Conservation (phyloP, 495 filamentous ascomycete genomes). For the Aspergillus bertholletiae region DNA sequence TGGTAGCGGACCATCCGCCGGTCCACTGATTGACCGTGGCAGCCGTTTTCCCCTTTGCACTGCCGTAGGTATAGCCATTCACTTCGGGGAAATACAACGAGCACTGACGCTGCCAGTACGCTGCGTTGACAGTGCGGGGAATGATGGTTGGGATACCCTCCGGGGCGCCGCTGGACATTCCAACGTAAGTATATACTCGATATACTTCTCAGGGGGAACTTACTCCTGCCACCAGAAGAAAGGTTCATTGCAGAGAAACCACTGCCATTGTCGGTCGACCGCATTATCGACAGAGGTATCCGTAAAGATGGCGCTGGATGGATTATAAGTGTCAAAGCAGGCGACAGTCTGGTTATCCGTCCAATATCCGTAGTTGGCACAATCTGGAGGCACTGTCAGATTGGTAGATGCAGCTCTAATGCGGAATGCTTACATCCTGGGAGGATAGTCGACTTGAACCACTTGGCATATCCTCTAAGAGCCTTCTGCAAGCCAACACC, state of each 20-base stretch:
- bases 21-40: constrained; percentile 56
- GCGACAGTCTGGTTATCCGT: constrained; percentile 37
- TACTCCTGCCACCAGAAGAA: constrained; percentile 58
- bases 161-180: constrained; percentile 44
- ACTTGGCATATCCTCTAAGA: constrained; percentile 50
- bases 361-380: constrained; percentile 48
- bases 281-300: constrained; percentile 50
- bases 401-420: constrained; percentile 4
- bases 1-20: constrained; percentile 53
- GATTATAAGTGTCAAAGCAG: constrained; percentile 58
- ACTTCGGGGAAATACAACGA: constrained; percentile 53
- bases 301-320: constrained; percentile 52
- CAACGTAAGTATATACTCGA: background rate
- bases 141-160: constrained; percentile 38
- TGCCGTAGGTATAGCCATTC: constrained; percentile 47
- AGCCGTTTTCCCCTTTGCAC: constrained; percentile 48
- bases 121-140: constrained; percentile 51
- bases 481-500: constrained; percentile 56
- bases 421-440: constrained; percentile 42
- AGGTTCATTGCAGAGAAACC: constrained; percentile 67
- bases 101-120: constrained; percentile 61
- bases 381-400: constrained; percentile 24
- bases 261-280: constrained; percentile 59
- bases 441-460: constrained; percentile 44
- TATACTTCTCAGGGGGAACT: constrained; percentile 6